Percentiles rank a stretch among this genome's conserved stretches.
Evolutionary conservation across 2,329 filamentous ascomycete genomes (phyloP).

Genomic region (Neonectria sp.): DNA sequence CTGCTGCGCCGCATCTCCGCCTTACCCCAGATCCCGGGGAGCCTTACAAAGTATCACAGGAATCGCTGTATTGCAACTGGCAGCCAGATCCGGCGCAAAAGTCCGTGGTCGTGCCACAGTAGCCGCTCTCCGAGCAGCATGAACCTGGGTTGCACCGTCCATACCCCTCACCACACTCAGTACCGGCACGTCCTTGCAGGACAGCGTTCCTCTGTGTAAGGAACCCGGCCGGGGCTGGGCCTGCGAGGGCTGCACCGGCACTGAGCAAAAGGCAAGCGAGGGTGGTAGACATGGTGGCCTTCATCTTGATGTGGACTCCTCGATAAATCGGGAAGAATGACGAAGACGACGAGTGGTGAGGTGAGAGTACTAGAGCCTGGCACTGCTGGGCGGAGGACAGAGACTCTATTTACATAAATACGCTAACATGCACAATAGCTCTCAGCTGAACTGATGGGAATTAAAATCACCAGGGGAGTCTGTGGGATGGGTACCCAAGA

Average conservation of each 20-base stretch:
- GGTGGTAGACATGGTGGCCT: constrained; percentile 29
- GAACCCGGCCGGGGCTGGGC: constrained; percentile 34
- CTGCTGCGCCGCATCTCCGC: neutral
- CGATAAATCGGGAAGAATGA: constrained; percentile 19
- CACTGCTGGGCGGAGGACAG: constrained; percentile 29
- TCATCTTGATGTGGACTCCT: constrained; percentile 34
- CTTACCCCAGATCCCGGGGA: constrained; percentile 1
- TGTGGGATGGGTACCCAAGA: constrained; percentile 27
- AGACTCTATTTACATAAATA: constrained; percentile 44
- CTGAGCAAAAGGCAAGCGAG: constrained; percentile 38
- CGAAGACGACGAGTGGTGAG: constrained; percentile 25
- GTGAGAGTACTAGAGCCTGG: constrained; percentile 12
- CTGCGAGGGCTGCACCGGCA: constrained; percentile 37
- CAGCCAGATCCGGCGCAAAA: constrained; percentile 57
- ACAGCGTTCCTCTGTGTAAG: constrained; percentile 33
- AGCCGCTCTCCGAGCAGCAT: constrained; percentile 57
- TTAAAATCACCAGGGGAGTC: constrained; percentile 7
- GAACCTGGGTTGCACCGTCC: constrained; percentile 52
- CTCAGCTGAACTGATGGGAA: constrained; percentile 15
- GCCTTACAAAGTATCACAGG: constrained; percentile 60
- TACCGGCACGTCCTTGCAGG: constrained; percentile 39
- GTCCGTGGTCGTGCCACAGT: constrained; percentile 54
- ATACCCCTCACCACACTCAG: constrained; percentile 53
- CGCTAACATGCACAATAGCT: constrained; percentile 31
- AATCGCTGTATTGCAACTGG: constrained; percentile 57